Evolutionary conservation across 805 yeast species (phyloP).

Genomic region (Candida maesae): DNA sequence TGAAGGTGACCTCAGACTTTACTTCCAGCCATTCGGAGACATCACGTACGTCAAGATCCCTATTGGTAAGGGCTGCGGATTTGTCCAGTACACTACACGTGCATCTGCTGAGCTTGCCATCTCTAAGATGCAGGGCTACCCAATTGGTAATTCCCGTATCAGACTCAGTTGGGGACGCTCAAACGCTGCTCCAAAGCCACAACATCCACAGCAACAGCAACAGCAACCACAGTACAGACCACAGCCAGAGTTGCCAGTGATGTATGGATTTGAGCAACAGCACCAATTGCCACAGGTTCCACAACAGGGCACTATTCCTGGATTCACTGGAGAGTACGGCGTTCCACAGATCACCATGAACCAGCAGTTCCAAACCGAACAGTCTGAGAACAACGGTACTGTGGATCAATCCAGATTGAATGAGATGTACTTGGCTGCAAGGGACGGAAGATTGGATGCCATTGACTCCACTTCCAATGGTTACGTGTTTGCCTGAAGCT

Average conservation of each 20-base stretch:
- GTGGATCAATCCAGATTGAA: constrained; percentile 40
- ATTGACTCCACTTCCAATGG: constrained; percentile 47
- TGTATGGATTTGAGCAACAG: constrained; percentile 22
- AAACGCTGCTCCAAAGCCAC: constrained; percentile 20
- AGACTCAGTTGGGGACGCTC: constrained; percentile 88
- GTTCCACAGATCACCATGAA: constrained; percentile 13
- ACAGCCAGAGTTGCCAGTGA: constrained; percentile 23
- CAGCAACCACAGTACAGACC: constrained; percentile 24
- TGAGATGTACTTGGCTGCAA: constrained; percentile 50
- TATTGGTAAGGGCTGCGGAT: constrained; percentile 73
- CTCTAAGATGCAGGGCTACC: constrained; percentile 84
- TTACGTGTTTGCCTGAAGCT: constrained; percentile 18
- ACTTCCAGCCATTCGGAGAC: constrained; percentile 66
- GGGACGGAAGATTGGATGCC: constrained; percentile 52
- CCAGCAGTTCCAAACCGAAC: constrained; percentile 27
- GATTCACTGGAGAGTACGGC: constrained; percentile 18
- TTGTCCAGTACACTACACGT: constrained; percentile 75
- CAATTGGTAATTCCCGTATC: constrained; percentile 78
- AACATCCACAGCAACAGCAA: too few species aligned
- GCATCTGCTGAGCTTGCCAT: constrained; percentile 85
- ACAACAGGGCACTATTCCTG: constrained; percentile 6
- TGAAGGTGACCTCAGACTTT: constrained; percentile 55
- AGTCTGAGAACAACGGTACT: constrained; percentile 27
- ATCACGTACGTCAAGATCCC: constrained; percentile 79
- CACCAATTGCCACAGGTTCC: constrained; percentile 5